Percentiles rank a stretch among this genome's conserved stretches.
These are phyloP conservation scores for Ustilago sp. DNA, from an alignment of 1,284 basidiomycete genomes.

Conservation along the genomic window DNA sequence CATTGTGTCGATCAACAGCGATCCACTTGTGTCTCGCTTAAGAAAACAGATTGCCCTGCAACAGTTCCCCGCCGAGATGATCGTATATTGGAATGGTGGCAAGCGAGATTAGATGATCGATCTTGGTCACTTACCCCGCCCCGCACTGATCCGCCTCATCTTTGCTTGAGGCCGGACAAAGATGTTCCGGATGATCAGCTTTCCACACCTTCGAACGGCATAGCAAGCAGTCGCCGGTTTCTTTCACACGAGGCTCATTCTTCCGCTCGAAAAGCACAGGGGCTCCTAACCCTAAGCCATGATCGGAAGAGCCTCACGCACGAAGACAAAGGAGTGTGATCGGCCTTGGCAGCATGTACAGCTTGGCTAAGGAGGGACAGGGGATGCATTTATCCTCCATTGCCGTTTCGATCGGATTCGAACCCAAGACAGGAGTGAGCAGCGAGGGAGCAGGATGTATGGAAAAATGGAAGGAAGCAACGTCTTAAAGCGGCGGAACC, in stretches of 20 bases:
- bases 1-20: constrained; percentile 2
- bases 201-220: neutral
- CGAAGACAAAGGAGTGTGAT: constrained; percentile 2
- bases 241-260: neutral
- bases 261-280: neutral
- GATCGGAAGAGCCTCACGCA: neutral
- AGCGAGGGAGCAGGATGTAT: neutral
- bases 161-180: neutral
- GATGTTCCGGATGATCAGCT: neutral
- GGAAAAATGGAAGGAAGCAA: neutral
- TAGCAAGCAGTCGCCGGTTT: neutral
- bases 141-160: neutral
- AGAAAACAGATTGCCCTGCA: neutral
- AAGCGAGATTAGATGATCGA: neutral
- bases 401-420: constrained; percentile 1
- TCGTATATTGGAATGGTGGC: neutral
- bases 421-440: neutral
- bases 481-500: neutral
- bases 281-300: neutral
- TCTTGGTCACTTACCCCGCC: neutral
- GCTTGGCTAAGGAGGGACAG: neutral
- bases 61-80: neutral
- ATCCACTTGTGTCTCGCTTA: constrained; percentile 2
- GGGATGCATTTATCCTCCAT: constrained; percentile 13
- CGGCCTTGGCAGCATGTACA: constrained; percentile 7